A percentile compares a stretch with the other conserved stretches of the same genome.
phyloP scores from a whole-genome alignment of 192 early-diverging fungal species.

The Linnemannia exigua region DNA sequence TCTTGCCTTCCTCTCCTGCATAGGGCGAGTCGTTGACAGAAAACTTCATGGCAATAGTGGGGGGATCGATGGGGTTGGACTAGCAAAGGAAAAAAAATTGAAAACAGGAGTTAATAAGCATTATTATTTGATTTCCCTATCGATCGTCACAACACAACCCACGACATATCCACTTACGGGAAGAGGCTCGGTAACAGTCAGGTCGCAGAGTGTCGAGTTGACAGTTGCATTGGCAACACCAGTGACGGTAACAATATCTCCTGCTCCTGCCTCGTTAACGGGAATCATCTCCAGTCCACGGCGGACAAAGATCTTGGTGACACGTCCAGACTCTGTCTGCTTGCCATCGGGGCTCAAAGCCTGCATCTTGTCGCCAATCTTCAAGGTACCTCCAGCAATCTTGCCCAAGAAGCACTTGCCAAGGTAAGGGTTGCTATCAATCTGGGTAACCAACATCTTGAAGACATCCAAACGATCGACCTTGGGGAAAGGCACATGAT shows the following conservation, averaged over 20 bases:
- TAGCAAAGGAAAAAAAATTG: background rate
- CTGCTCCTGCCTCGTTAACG: constrained; percentile 82
- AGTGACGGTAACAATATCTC: constrained; percentile 85
- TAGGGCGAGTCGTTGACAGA: constrained; percentile 91
- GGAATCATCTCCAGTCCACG: constrained; percentile 81
- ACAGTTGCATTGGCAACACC: constrained; percentile 82
- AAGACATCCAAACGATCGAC: constrained; percentile 77
- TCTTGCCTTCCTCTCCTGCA: constrained; percentile 82
- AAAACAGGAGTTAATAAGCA: background rate
- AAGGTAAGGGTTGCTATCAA: constrained; percentile 86
- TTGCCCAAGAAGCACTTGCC: constrained; percentile 88
- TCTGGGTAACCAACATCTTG: constrained; percentile 89
- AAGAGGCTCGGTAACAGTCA: constrained; percentile 70
- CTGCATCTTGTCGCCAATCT: constrained; percentile 82
- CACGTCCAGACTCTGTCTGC: constrained; percentile 75
- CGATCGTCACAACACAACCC: background rate
- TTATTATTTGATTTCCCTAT: too few species aligned
- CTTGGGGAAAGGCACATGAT: constrained; percentile 75
- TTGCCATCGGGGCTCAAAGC: constrained; percentile 78
- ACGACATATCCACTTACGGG: constrained; percentile 43
- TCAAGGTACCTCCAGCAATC: constrained; percentile 76
- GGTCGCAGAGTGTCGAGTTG: constrained; percentile 84
- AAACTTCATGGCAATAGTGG: constrained; percentile 89
- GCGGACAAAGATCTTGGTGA: constrained; percentile 82
- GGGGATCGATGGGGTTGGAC: constrained; percentile 85